A percentile compares a stretch with the other conserved stretches of the same genome.
These are phyloP conservation scores for Physaria fendleri DNA, from an alignment of 345 rosid genomes.

Conservation along the genomic window DNA sequence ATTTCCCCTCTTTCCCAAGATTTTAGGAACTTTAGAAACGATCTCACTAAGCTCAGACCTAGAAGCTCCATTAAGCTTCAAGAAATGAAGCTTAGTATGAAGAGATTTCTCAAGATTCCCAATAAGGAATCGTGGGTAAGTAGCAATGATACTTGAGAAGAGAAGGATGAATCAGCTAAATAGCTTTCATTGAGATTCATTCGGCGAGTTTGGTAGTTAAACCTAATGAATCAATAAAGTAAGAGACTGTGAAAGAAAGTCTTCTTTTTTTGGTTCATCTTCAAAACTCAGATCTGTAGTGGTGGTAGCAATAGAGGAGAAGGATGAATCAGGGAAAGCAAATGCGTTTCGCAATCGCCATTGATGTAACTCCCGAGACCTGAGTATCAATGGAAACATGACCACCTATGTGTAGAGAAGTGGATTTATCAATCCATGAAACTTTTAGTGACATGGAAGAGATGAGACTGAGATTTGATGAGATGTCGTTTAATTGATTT, in stretches of 20 bases:
- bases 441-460: too few species aligned
- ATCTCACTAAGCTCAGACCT: constrained; percentile 20
- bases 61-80: constrained; percentile 28
- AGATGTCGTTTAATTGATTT: too few species aligned
- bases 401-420: too few species aligned
- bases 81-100: constrained; percentile 29
- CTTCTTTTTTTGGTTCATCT: constrained; percentile 6
- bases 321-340: not conserved
- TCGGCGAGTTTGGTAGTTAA: constrained; percentile 26
- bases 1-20: constrained; percentile 10
- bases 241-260: constrained; percentile 26
- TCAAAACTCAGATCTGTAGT: not conserved
- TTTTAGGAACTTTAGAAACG: constrained; percentile 14
- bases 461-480: too few species aligned
- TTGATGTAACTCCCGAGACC: constrained; percentile 17
- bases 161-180: too few species aligned
- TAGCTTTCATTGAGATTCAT: constrained; percentile 24
- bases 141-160: constrained; percentile 3
- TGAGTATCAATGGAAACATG: constrained; percentile 4
- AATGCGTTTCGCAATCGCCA: constrained; percentile 7
- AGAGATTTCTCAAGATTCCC: constrained; percentile 20
- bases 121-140: constrained; percentile 24
- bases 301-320: not conserved
- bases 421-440: too few species aligned
- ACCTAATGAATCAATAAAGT: constrained; percentile 28